Base-by-base conservation (phyloP, 345 rosid genomes). In the Euphorbia lathyris region DNA sequence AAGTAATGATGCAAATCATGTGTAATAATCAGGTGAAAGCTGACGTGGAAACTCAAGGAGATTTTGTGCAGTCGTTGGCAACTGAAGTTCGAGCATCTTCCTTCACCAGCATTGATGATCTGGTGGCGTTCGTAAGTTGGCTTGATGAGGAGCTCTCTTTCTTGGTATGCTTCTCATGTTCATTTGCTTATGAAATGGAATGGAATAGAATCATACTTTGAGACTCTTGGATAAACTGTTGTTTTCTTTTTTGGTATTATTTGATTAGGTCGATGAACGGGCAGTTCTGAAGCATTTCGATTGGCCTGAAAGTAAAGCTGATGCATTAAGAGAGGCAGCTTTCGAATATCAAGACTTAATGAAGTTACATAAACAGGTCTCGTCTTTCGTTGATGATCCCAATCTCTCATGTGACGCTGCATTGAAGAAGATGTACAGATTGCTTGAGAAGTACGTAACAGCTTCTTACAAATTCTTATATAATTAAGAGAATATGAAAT, bases 291-390 rank as follows among this genome's bases (percentile, higher is more conserved):
- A 95, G 86, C 99, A 95, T 83, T 95, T 95, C 72, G 98, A 95
- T 34, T 95, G 99, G 97, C 99, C 99, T 64, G 98, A 95, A 86
- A 89, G 97, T 67, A 95, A 95, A 82, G 97, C 98, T 65, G 98
- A 95, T 76, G 98, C 96, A 22, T 71, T 92, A 76, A 81, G 99
- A 80, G 98, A 90, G 84, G 98, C 99, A 56, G 90, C 97, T 38
- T 95, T 95, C 74, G 99, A 95, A 75, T 92, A 90, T 80, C 98
- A 90, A 86, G 99, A 95, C 82, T 85, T 95, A 59, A 75, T 84
- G 85, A 95, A 95, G 78, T 58, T 95, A 69, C 96, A 92, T 79
- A 95, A 86, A 76, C 97, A 88, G 50, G 80, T 88, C 23, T 77
- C 96, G 27, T 82, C 96, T 26, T 95, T 92, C 78, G 76, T 71